Evolutionary conservation across 2,329 filamentous ascomycete species (phyloP).

Genomic region (Aureobasidium musti): DNA sequence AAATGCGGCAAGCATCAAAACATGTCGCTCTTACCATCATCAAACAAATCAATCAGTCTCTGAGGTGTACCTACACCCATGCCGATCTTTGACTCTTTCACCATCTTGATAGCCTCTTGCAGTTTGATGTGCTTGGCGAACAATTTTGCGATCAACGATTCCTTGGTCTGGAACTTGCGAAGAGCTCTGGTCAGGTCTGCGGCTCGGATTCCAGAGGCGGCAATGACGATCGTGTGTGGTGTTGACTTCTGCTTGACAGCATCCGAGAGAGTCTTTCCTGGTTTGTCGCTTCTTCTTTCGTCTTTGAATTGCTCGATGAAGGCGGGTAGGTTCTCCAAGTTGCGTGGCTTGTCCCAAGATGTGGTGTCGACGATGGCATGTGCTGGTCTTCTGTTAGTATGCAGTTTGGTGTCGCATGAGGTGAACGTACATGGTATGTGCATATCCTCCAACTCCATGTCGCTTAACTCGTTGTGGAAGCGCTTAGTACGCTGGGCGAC

Average conservation of each 20-base stretch:
- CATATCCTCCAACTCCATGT: constrained; percentile 80
- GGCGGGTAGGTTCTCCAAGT: constrained; percentile 69
- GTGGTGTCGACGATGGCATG: constrained; percentile 72
- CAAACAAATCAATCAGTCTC: constrained; percentile 76
- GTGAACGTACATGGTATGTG: constrained; percentile 69
- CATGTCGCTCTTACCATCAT: constrained; percentile 62
- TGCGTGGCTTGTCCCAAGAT: constrained; percentile 67
- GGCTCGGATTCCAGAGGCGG: constrained; percentile 79
- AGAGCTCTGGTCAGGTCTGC: constrained; percentile 79
- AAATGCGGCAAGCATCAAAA: constrained; percentile 24
- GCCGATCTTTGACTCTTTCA: constrained; percentile 69
- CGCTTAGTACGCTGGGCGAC: constrained; percentile 75
- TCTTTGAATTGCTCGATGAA: constrained; percentile 65
- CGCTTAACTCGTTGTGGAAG: constrained; percentile 77
- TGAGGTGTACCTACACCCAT: constrained; percentile 90
- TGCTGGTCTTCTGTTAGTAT: background rate
- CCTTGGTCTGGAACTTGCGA: constrained; percentile 76
- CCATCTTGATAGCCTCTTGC: constrained; percentile 76
- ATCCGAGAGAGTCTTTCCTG: constrained; percentile 56
- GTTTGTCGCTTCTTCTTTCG: constrained; percentile 15
- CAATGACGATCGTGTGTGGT: constrained; percentile 83
- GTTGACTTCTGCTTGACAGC: constrained; percentile 64
- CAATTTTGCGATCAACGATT: constrained; percentile 79
- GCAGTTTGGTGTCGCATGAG: background rate
- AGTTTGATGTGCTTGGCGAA: constrained; percentile 99